Percentiles rank a stretch among this genome's conserved stretches.
These are phyloP conservation scores for Saccharum officinarum DNA, from an alignment of 176 grass and related monocot species.

Conservation along the genomic window DNA sequence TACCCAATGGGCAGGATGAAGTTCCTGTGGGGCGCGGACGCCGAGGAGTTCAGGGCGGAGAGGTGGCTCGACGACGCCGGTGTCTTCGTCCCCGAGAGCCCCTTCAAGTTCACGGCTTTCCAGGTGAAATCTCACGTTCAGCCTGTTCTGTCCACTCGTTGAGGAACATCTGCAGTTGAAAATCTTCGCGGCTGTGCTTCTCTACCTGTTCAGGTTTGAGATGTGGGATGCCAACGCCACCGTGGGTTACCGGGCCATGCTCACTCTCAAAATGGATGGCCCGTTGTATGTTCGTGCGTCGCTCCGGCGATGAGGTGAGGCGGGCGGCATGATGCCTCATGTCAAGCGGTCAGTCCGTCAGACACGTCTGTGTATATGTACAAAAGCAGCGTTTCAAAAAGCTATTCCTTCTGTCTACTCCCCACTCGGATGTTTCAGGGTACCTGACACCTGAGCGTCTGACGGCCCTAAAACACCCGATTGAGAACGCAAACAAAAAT, in stretches of 20 bases:
- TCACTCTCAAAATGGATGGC: slow-evolving; percentile 64
- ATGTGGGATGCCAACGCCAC: slow-evolving; percentile 42
- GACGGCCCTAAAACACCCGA: too few relatives aligned
- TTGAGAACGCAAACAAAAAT: too few relatives aligned
- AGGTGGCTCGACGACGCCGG: slow-evolving; percentile 66
- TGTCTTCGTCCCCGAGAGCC: slow-evolving; percentile 59
- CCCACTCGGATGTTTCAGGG: too few relatives aligned
- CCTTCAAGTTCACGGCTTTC: slow-evolving; percentile 80
- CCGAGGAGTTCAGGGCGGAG: slow-evolving; percentile 72
- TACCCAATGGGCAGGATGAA: slow-evolving; percentile 85
- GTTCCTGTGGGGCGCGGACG: slow-evolving; percentile 76
- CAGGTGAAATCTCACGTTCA: too few relatives aligned
- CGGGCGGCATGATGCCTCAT: too few relatives aligned
- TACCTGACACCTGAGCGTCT: too few relatives aligned
- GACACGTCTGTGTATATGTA: too few relatives aligned
- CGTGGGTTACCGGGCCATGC: slow-evolving; percentile 37
- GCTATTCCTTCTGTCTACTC: too few relatives aligned
- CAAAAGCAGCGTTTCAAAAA: too few relatives aligned
- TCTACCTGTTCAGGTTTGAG: slow-evolving; percentile 66
- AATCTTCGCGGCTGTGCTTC: slow-evolving; percentile 53
- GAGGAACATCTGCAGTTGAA: slow-evolving; percentile 87
- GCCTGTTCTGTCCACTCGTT: too few relatives aligned
- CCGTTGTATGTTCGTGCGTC: slow-evolving; percentile 40
- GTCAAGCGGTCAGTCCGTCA: background rate
- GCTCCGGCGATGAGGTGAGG: slow-evolving; percentile 15